Conservation (phyloP, 192 early-diverging fungal species). For the Umbelopsis sp. region DNA sequence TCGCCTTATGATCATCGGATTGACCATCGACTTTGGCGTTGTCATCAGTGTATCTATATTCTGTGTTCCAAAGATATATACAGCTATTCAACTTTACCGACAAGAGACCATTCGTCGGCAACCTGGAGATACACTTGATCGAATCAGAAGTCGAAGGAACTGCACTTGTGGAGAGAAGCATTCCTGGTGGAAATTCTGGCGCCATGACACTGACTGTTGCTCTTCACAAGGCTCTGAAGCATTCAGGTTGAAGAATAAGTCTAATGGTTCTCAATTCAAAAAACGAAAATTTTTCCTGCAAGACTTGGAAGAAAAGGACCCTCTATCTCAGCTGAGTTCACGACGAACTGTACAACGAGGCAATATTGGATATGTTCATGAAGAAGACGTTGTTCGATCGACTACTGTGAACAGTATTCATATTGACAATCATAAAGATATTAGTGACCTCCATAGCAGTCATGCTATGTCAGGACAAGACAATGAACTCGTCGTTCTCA, state of each 20-base stretch:
- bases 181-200: slow-evolving; percentile 13
- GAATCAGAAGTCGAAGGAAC: not conserved
- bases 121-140: not conserved
- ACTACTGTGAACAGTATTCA: not conserved
- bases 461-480: not conserved
- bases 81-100: slow-evolving; percentile 8
- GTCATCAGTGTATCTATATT: slow-evolving; percentile 17
- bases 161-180: slow-evolving; percentile 6
- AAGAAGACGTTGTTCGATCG: not conserved
- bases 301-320: not conserved
- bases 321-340: not conserved
- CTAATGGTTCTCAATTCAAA: not conserved
- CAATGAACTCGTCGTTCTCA: not conserved
- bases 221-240: not conserved
- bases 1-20: slow-evolving; percentile 8
- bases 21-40: slow-evolving; percentile 17
- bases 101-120: slow-evolving; percentile 5
- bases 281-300: not conserved
- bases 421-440: not conserved
- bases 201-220: not conserved
- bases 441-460: not conserved
- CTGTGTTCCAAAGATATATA: slow-evolving; percentile 18
- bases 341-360: not conserved
- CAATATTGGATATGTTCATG: not conserved
- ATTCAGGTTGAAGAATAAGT: not conserved